Conservation (phyloP, 345 rosid species). For the Streptanthus diversifolius region DNA sequence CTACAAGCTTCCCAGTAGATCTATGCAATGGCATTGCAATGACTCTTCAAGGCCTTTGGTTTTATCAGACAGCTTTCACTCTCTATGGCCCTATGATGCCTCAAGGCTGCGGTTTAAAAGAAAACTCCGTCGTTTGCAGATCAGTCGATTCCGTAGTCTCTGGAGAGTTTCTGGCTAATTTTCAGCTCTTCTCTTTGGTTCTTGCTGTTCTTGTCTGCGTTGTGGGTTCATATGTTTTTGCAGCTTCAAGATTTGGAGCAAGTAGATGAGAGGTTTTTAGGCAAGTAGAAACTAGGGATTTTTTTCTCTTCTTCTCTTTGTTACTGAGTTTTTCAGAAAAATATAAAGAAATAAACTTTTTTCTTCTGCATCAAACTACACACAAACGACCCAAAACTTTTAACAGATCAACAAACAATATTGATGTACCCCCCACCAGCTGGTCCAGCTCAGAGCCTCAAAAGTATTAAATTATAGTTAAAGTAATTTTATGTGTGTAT, state of each 20-base stretch:
- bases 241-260: conserved; percentile 53
- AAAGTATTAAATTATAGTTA: too few relatives aligned
- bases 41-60: conserved; percentile 96
- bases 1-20: conserved; percentile 80
- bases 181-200: conserved; percentile 69
- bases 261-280: conserved; percentile 18
- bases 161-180: conserved; percentile 81
- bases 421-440: too few relatives aligned
- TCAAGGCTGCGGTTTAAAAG: conserved; percentile 61
- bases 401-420: too few relatives aligned
- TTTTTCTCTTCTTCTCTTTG: not conserved
- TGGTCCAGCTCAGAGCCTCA: too few relatives aligned
- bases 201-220: conserved; percentile 61
- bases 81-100: conserved; percentile 97
- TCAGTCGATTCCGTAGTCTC: conserved; percentile 52
- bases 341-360: not conserved
- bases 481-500: too few relatives aligned
- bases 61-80: conserved; percentile 91
- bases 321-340: not conserved
- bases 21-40: conserved; percentile 66
- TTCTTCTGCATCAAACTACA: too few relatives aligned
- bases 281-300: not conserved
- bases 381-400: too few relatives aligned
- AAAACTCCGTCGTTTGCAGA: conserved; percentile 44
- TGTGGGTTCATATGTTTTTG: conserved; percentile 52